Conservation (phyloP, 2,329 filamentous ascomycete species). For the Tolypocladium amazonense region DNA sequence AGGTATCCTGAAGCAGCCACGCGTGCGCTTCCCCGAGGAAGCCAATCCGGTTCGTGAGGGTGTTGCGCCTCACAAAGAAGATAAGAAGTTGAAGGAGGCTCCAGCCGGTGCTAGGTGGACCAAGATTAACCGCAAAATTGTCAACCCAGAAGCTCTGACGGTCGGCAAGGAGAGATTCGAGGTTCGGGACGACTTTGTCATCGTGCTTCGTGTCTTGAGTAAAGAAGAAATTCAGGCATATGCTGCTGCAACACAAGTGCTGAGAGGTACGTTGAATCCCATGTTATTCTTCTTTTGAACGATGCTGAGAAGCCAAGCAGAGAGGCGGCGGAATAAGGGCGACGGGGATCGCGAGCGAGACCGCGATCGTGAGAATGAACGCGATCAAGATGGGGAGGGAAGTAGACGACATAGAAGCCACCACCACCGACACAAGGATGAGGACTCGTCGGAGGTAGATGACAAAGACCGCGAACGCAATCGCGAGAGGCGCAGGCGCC, state of each 20-base stretch:
- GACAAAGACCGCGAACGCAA: constrained; percentile 4
- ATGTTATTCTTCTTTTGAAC: neutral
- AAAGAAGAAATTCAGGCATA: constrained; percentile 87
- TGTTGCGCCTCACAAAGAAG: constrained; percentile 87
- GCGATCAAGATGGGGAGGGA: constrained; percentile 16
- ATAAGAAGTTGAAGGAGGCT: constrained; percentile 59
- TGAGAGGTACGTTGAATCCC: constrained; percentile 53
- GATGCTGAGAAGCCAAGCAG: constrained; percentile 7
- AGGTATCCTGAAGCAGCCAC: constrained; percentile 78
- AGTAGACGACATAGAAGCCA: constrained; percentile 16
- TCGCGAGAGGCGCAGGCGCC: constrained; percentile 10
- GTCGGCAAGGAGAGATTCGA: constrained; percentile 86
- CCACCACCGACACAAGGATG: constrained; percentile 22
- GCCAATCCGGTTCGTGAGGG: constrained; percentile 75
- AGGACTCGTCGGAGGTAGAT: constrained; percentile 7
- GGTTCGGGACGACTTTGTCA: constrained; percentile 85
- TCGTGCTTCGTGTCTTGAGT: constrained; percentile 77
- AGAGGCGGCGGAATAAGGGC: constrained; percentile 21
- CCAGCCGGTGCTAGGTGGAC: constrained; percentile 81
- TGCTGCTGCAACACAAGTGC: constrained; percentile 67
- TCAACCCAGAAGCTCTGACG: constrained; percentile 80
- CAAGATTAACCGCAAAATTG: constrained; percentile 77
- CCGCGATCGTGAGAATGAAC: constrained; percentile 20
- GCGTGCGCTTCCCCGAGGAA: constrained; percentile 76
- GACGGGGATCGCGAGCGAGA: constrained; percentile 25